Evolutionary conservation across 257 asterid genomes (phyloP).

Genomic region (Osmanthus fragrans): DNA sequence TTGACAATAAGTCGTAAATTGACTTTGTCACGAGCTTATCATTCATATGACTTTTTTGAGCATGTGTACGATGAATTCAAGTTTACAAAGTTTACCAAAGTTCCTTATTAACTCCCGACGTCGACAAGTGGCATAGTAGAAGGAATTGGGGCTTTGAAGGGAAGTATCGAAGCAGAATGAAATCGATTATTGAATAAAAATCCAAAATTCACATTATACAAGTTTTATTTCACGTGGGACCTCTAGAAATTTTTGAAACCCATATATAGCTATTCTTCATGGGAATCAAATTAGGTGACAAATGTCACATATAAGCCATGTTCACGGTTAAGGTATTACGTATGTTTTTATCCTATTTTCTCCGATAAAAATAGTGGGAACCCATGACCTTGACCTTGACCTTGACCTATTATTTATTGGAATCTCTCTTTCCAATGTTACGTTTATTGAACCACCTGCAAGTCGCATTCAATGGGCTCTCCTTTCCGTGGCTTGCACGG

Average conservation of each 20-base stretch:
- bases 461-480: slow-evolving; percentile 4
- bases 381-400: not conserved
- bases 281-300: not conserved
- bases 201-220: not conserved
- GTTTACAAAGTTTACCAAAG: no score
- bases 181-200: not conserved
- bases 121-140: not conserved
- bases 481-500: not conserved
- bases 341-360: not conserved
- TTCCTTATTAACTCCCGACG: no score
- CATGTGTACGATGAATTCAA: no score
- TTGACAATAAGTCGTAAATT: no score
- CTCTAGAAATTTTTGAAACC: no score
- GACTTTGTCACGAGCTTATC: not conserved
- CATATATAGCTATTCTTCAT: no score
- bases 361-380: not conserved
- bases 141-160: no score
- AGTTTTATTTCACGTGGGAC: not conserved
- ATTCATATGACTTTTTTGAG: not conserved
- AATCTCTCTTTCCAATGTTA: not conserved
- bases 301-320: not conserved
- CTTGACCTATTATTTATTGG: not conserved
- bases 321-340: not conserved
- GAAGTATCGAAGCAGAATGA: no score
- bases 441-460: not conserved